Evolutionary conservation across 2,329 filamentous ascomycete genomes (phyloP).

Genomic region (Fusarium floridanum): DNA sequence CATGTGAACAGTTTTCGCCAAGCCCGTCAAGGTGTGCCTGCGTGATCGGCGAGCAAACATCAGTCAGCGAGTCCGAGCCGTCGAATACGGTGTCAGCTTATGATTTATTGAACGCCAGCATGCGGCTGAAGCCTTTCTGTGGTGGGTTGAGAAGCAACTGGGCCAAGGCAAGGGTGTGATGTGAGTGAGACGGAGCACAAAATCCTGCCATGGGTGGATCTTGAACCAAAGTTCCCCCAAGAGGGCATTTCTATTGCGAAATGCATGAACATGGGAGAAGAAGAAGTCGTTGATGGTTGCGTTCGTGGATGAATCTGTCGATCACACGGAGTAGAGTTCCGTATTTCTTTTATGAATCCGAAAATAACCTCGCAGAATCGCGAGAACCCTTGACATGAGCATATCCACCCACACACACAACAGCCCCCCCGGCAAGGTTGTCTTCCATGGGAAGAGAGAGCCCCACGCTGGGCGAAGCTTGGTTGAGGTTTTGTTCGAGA

Average conservation of each 20-base stretch:
- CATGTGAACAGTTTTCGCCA: background rate
- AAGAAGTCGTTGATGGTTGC: background rate
- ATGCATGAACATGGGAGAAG: background rate
- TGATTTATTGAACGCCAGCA: conserved; percentile 3
- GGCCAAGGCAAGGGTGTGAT: background rate
- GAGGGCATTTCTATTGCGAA: background rate
- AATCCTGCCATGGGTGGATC: background rate
- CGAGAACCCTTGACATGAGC: conserved; percentile 21
- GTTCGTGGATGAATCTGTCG: background rate
- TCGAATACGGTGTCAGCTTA: conserved; percentile 9
- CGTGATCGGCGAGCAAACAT: background rate
- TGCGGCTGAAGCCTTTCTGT: background rate
- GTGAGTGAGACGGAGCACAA: background rate
- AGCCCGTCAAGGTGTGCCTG: background rate
- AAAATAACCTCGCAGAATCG: conserved; percentile 30
- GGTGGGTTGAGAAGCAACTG: background rate
- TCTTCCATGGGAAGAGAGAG: background rate
- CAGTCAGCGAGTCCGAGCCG: background rate
- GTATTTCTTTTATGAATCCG: conserved; percentile 4
- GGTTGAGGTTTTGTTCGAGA: conserved; percentile 40
- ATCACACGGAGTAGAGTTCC: background rate
- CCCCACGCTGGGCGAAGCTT: conserved; percentile 45
- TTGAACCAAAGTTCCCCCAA: background rate
- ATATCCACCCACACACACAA: background rate
- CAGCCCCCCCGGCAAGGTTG: background rate